Evolutionary conservation across 2,329 filamentous ascomycete species (phyloP), one percentile per base, ranked within the genome.

Genomic region (Cordyceps pruinosa): DNA sequence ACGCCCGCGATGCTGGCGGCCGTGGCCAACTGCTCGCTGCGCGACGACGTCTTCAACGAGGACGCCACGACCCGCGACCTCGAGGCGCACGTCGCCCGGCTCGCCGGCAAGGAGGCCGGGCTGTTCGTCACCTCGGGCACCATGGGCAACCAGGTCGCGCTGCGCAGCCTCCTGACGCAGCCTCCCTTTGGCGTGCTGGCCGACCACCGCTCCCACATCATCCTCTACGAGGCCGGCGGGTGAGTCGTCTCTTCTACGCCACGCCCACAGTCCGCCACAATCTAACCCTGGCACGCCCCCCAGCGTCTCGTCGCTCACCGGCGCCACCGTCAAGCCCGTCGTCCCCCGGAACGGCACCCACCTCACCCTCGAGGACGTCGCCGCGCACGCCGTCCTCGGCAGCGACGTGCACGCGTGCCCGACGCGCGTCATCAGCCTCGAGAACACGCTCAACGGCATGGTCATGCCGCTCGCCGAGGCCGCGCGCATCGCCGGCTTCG

Each of bases 111-210:
- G 64, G 86, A 91, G 65, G 84, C 84, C 8, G 88, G 83, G 0
- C 77, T 97, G 5, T 85, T 96, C 55, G 89, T 96, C 56, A 78
- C 95, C 59, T 94, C 89, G 0, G 93, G 93, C 4, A 96, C 92
- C 5, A 96, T 96, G 91, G 91, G 90, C 41, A 97, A 97, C 73
- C 91, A 96, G 70, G 77, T 97, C 19, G 86, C 88, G 0, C 79
- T 96, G 42, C 84, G 92, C 39, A 81, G 88, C 1, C 87, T 94
- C 59, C 79, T 97, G 15, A 81, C 77, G 1, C 87, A 89, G 59
- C 91, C 92, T 15, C 93, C 93, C 0, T 85, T 96, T 69, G 82
- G 82, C 8, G 82, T 97, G 5, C 75, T 97, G 9, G 90, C 88
- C 64, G 92, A 97, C 68, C 77, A 85, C 61, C 82, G 90, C 34